Base-by-base conservation (phyloP, 345 rosid species). In the Hibiscus syriacus region DNA sequence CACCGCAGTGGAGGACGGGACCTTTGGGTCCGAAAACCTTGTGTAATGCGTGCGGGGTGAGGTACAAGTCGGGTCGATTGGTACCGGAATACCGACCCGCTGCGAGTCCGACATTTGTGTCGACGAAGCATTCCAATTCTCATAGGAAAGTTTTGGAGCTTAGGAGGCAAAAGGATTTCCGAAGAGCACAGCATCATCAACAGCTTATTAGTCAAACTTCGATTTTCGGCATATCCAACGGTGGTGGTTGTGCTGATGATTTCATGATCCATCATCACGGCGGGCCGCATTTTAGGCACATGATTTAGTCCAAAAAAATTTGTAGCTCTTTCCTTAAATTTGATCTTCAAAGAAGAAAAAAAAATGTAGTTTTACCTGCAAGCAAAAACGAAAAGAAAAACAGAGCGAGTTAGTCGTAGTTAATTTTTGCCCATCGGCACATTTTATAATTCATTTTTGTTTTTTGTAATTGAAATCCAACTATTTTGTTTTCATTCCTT, bases 1-100 rank as follows among this genome's bases (percentile, higher is more conserved):
- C 95, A 0, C 95, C 95, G 6, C 95, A 88, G 27, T 88, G 95
- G 95, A 74, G 95, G 66, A 84, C 95, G 0, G 95, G 95, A 3
- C 95, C 95, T 0, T 71, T 84, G 85, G 94, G 94, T 6, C 90
- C 89, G 2, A 88, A 88, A 72, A 88, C 90, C 0, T 52, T 88
- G 52, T 88, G 94, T 27, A 88, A 88, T 23, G 94, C 94, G 0
- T 88, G 94, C 53, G 94, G 94, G 4, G 95, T 88, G 13, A 69
- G 91, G 68, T 86, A 64, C 74, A 88, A 88, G 79, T 88, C 95
- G 22, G 95, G 95, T 61, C 78, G 95, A 70, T 71, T 88, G 20
- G 91, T 88, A 22, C 75, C 89, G 16, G 95, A 88, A 68, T 88
- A 88, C 71, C 83, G 95, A 38, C 95, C 95, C 1, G 95, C 95